phyloP scores from a whole-genome alignment of 108 stramenopile genomes.

The Conticribra weissflogii region DNA sequence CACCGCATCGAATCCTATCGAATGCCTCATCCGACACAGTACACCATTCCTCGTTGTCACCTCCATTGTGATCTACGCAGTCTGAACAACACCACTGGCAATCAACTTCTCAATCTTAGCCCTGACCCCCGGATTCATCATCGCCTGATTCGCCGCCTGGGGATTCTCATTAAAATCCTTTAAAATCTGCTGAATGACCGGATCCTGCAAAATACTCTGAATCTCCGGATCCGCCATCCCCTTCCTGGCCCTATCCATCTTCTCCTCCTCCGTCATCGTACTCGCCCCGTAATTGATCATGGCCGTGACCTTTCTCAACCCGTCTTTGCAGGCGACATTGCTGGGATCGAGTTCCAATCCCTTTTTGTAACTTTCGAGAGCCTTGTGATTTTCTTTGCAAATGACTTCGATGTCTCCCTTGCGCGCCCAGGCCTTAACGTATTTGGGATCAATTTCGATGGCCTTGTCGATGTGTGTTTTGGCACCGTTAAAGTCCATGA shows the following conservation, averaged over 20 bases:
- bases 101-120: conserved; percentile 98
- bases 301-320: conserved; percentile 79
- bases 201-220: conserved; percentile 94
- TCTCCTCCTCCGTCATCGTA: conserved; percentile 88
- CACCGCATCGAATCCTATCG: too few relatives aligned
- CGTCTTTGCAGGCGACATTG: conserved; percentile 93
- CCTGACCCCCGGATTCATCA: conserved; percentile 86
- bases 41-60: too few relatives aligned
- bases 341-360: conserved; percentile 89
- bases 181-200: conserved; percentile 95
- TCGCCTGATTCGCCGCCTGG: conserved; percentile 86
- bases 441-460: conserved; percentile 95
- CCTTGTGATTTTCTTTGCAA: conserved; percentile 98
- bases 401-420: conserved; percentile 98
- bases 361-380: conserved; percentile 93
- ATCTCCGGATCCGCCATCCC: conserved; percentile 99
- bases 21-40: too few relatives aligned
- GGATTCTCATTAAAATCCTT: conserved; percentile 96
- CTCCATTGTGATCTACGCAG: conserved; percentile 20
- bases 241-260: conserved; percentile 93
- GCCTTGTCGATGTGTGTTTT: conserved; percentile 94
- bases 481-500: conserved; percentile 97
- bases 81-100: conserved; percentile 96
- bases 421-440: conserved; percentile 98
- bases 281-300: conserved; percentile 80